phyloP scores from a whole-genome alignment of 2,329 filamentous ascomycete species.

The Akanthomyces uredinophilus region DNA sequence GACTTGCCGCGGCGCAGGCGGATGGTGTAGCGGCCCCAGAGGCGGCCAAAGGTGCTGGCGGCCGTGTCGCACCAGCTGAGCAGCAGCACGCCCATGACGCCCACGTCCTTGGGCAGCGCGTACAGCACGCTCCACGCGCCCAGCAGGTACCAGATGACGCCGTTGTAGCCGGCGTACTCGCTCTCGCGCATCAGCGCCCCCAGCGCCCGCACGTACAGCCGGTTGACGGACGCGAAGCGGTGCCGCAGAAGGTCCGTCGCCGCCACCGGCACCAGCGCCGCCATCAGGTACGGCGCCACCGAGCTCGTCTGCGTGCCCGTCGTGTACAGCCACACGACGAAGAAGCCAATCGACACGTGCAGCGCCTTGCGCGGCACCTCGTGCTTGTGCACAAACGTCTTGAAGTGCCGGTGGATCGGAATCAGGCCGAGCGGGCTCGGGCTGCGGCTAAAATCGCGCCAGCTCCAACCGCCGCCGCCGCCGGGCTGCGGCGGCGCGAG shows the following conservation, averaged over 20 bases:
- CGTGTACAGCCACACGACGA: slow-evolving; percentile 81
- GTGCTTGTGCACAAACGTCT: slow-evolving; percentile 89
- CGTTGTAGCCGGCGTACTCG: slow-evolving; percentile 91
- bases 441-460: slow-evolving; percentile 84
- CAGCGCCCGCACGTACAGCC: slow-evolving; percentile 75
- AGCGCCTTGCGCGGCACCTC: slow-evolving; percentile 91
- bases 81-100: slow-evolving; percentile 80
- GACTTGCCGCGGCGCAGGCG: slow-evolving; percentile 84
- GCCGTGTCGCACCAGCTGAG: slow-evolving; percentile 98
- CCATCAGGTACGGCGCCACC: slow-evolving; percentile 81
- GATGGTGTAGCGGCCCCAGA: slow-evolving; percentile 86
- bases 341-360: slow-evolving; percentile 94
- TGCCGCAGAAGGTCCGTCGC: slow-evolving; percentile 79
- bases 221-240: slow-evolving; percentile 74
- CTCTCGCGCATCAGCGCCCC: slow-evolving; percentile 96
- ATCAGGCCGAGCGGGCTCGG: slow-evolving; percentile 92
- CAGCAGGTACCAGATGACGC: slow-evolving; percentile 92
- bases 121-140: slow-evolving; percentile 82
- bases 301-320: slow-evolving; percentile 68
- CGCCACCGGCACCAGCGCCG: slow-evolving; percentile 76
- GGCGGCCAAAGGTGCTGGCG: slow-evolving; percentile 85
- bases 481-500: slow-evolving; percentile 57
- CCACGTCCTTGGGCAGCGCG: slow-evolving; percentile 90
- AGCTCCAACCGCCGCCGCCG: slow-evolving; percentile 63
- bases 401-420: slow-evolving; percentile 88